Evolutionary conservation across 495 filamentous ascomycete species (phyloP), one percentile per base, ranked within the genome.

Genomic region (Penicillium bialowiezense): DNA sequence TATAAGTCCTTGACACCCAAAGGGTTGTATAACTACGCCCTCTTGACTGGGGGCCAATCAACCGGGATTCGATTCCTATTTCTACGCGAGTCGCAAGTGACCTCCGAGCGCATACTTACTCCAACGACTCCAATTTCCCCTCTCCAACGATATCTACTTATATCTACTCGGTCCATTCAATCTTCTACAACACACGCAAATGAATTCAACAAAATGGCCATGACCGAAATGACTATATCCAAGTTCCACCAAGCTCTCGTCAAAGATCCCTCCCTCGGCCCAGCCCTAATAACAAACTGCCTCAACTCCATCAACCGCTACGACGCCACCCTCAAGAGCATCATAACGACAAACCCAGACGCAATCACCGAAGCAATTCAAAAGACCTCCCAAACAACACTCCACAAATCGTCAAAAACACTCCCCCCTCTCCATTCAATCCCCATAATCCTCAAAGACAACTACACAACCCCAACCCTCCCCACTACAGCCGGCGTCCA

Each of bases 361-460:
- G 57, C 84, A 7, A 37, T 48, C 4, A 54, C 61, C 15, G 29
- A 32, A 32, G 83, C 84, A 3, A 64, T 75, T 15, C 35, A 66
- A n/a, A 57, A 47, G 21, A 81, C 81, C 4, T 64, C 75, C 19
- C 39, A 67, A 18, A 56, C 80, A 21, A 19, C 33, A 0, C n/a
- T 47, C 18, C 48, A 57, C 14, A 26, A 46, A 19, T 36, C 24
- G 17, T 35, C 26, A 9, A 42, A 39, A 23, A 33, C 14, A 0
- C 3, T 59, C 51, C 55, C 44, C 36, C 44, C 44, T 0, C 41
- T 63, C n/a, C 60, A 66, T 52, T 80, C 81, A 58, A 68, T 88
- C 9, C 83, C 84, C 1, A 48, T 84, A 2, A 53, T 87, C 8
- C 59, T 88, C 5, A 87, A 87, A 63, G 83, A 86, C 56, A 86